Conservation (phyloP, 2,329 filamentous ascomycete genomes). For the Paecilomyces sp. region DNA sequence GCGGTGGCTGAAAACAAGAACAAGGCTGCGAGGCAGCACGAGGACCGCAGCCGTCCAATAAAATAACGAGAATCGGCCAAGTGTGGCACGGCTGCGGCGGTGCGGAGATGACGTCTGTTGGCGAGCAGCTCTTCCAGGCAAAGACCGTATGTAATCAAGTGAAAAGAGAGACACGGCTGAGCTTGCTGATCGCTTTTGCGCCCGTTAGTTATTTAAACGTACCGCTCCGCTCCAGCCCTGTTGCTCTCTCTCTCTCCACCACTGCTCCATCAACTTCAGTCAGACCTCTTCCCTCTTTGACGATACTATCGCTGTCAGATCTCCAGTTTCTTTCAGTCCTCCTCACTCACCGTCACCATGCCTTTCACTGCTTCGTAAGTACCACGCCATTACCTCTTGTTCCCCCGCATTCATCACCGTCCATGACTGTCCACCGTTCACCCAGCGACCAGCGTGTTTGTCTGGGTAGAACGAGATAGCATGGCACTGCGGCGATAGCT, state of each 20-base stretch:
- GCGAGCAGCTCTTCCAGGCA: not conserved
- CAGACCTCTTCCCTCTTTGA: not conserved
- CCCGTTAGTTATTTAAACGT: conserved; percentile 8
- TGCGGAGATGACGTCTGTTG: conserved; percentile 7
- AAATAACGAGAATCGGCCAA: not conserved
- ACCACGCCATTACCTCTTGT: conserved; percentile 3
- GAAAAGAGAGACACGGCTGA: not conserved
- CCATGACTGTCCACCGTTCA: conserved; percentile 1
- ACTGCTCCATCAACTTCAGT: not conserved
- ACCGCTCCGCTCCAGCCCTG: conserved; percentile 2
- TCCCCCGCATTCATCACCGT: conserved; percentile 1
- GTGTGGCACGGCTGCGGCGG: conserved; percentile 6
- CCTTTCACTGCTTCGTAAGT: conserved; percentile 46
- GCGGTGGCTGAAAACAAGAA: not conserved
- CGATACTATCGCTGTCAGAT: not conserved
- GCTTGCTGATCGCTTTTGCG: conserved; percentile 2
- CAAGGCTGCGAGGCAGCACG: not conserved
- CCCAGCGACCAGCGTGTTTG: not conserved
- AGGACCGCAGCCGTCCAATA: conserved; percentile 2
- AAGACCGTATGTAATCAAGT: not conserved
- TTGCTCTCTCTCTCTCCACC: conserved; percentile 1
- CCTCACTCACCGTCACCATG: conserved; percentile 35
- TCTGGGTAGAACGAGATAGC: not conserved
- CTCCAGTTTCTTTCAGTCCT: not conserved
- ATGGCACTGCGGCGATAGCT: not conserved